Base-by-base conservation (phyloP, 805 yeast genomes). In the Clavispora carvajalis region DNA sequence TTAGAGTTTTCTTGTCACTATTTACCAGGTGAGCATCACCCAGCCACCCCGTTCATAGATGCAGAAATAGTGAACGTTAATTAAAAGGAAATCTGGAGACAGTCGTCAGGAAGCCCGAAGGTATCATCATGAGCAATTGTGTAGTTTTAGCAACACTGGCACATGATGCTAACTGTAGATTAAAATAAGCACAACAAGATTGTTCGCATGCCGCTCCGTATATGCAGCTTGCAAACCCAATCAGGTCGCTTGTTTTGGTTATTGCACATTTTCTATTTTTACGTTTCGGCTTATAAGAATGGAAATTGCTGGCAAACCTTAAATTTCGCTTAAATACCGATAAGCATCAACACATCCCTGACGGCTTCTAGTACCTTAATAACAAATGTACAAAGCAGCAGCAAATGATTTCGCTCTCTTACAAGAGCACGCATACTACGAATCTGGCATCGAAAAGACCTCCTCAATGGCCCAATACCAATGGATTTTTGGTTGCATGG, bases 381-480 rank as follows among this genome's bases (percentile, higher is more conserved):
- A 18, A 28, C 5, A 25, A 28, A 28, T 28, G 31, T 28, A 28
- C 12, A 18, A 15, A 10, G 31, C 31, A 15, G 31, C 31, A 28
- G 31, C 31, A 4, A 28, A 28, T 10, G 31, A 28, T 28, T 15
- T 28, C 8, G 19, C 31, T 15, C 12, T 28, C 10, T 45, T 49
- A 49, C 36, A 33, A 28, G 53, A 49, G 31, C 53, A 49, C 28
- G 52, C 46, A 6, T 49, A 47, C 25, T 47, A 47, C 29, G 42
- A 31, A n/a, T 7, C 18, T 3, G 33, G 19, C 26, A 11, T 15
- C 11, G 23, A 18, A 17, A 22, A 33, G 23, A 11, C 18, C 5
- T 16, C 31, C 12, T 28, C 31, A 3, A 16, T 16, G 12, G 12
- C 4, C 12, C 31, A 28, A 7, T 28, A 15, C 19, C 31, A 28